Base-by-base conservation (phyloP, 768 basidiomycete species). In the Xerocomus potaroensis region DNA sequence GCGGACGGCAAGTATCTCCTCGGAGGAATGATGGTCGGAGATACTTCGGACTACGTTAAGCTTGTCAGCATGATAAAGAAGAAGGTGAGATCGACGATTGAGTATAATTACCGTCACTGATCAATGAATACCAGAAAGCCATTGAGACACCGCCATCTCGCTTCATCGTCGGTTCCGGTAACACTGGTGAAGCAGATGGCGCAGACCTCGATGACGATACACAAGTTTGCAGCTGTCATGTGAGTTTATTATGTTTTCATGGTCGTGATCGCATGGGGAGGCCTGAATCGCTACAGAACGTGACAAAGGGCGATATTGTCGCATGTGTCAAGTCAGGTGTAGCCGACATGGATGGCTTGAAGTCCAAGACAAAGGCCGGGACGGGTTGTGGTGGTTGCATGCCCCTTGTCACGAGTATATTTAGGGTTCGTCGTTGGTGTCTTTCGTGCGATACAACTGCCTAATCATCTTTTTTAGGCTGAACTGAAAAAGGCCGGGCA, bases 11-110 rank as follows among this genome's bases (percentile, higher is more conserved):
- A 82, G 62, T 74, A 83, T 53, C 69, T 89, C 11, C 65, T 89
- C 4, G 86, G 86, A 11, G 86, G 86, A 4, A 84, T 86, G 77
- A 84, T 87, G 83, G 76, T 89, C n/a, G 86, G 85, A 3, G 83
- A 85, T 56, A 78, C 78, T 9, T 72, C 69, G 30, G 81, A 84
- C 58, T 86, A 80, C 56, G 75, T 80, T 47, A 85, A 86, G 63
- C 71, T 87, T 12, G 72, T 87, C n/a, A 69, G 79, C 11, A 69
- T 87, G 26, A 79, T 84, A 23, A 84, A 82, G 68, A 85, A 85
- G 70, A 79, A 79, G 69, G 81, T 36, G 16, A 57, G 43, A 26
- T n/a, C n/a, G n/a, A n/a, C n/a, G n/a, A n/a, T n/a, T n/a, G n/a
- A n/a, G n/a, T n/a, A n/a, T n/a, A n/a, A n/a, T n/a, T n/a, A n/a